Evolutionary conservation across 2,329 filamentous ascomycete genomes (phyloP), one percentile per base, ranked within the genome.

Genomic region (Trichophyton simii): DNA sequence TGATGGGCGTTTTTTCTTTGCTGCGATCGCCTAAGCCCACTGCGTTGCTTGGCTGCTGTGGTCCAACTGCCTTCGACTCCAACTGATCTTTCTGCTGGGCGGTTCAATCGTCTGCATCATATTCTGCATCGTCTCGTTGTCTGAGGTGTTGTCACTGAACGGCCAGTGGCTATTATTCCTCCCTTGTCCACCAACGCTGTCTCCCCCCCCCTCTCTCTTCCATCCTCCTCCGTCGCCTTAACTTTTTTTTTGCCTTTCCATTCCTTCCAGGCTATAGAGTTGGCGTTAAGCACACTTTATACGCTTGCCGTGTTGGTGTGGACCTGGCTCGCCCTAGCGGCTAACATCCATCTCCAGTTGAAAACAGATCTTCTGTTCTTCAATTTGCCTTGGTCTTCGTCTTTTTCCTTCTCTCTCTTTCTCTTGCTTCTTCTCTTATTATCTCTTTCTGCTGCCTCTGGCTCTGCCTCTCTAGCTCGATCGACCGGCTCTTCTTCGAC

Each of bases 321-420:
- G 50, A 55, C 50, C 50, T 50, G 46, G 46, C 46, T 50, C 46
- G 46, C 46, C 46, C 46, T 55, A 55, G 50, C 50, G 50, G 50
- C 50, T 55, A 55, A 54, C 20, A 55, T 28, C 50, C 50, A 55
- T 55, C 50, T 55, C 50, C 50, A 55, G 50, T 55, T 36, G 50
- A 55, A 34, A 55, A 55, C 50, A 55, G 31, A 55, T 55, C 50
- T 36, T 55, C 50, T 22, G 58, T 64, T 50, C 57, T 58, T 62
- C 52, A 42, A 36, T 63, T 61, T 57, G 50, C 25, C 13, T 57
- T 25, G 58, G 25, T 25, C 20, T 34, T 38, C 18, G 5, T 34
- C 42, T 41, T 31, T 60, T 58, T n/a, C 31, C 31, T 54, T 18
- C 22, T 28, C 41, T 15, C 28, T 7, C 5, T 28, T 38, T 25